These are phyloP conservation scores for Rosa chinensis DNA, from an alignment of 306 rosid species.

Conservation along the genomic window DNA sequence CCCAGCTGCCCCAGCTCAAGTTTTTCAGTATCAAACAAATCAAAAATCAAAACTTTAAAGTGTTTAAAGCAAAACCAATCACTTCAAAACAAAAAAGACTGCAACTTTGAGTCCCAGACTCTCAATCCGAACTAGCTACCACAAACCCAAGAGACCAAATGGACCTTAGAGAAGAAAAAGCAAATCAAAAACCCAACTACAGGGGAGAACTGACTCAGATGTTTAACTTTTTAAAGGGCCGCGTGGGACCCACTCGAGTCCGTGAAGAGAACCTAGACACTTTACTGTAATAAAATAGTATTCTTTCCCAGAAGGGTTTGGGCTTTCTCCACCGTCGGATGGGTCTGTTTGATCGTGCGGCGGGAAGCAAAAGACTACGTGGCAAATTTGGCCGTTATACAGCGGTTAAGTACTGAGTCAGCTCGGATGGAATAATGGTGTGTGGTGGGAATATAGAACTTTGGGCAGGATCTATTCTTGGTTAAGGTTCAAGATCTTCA, in stretches of 20 bases:
- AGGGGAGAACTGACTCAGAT: background rate
- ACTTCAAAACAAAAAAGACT: background rate
- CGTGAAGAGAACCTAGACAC: slow-evolving; percentile 55
- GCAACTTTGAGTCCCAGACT: background rate
- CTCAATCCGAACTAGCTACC: background rate
- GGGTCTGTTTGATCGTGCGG: background rate
- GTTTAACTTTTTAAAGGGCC: background rate
- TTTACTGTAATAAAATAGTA: background rate
- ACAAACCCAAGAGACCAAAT: slow-evolving; percentile 1
- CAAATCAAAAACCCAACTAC: background rate
- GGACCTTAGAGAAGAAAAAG: background rate
- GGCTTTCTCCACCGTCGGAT: background rate
- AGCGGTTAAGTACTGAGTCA: background rate
- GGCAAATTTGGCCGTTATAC: background rate
- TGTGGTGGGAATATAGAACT: too few species aligned
- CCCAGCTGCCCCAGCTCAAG: background rate
- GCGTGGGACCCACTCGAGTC: slow-evolving; percentile 32
- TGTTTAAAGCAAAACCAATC: background rate
- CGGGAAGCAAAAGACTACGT: background rate
- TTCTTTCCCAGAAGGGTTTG: background rate
- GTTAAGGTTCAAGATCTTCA: background rate
- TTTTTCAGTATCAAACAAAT: background rate
- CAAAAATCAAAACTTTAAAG: background rate
- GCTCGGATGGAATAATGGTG: too few species aligned
- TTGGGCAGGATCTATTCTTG: too few species aligned